A percentile compares a stretch with the other conserved stretches of the same genome.
Evolutionary conservation across 2,329 filamentous ascomycete species (phyloP).

Genomic region (Talaromyces rugulosus): DNA sequence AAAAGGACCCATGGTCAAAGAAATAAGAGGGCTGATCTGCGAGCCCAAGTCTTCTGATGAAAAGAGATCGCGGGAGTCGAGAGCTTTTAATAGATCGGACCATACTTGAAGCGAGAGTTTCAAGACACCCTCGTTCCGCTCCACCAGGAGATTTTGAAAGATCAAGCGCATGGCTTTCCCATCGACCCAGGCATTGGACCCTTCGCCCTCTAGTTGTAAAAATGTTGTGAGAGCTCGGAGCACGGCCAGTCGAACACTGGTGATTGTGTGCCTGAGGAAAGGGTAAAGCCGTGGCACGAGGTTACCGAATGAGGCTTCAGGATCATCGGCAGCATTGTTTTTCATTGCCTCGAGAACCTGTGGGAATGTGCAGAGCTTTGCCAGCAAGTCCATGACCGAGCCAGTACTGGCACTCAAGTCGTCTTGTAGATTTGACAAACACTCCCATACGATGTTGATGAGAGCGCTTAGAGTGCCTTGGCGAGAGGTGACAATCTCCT

Average conservation of each 20-base stretch:
- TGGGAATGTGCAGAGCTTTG: slow-evolving; percentile 90
- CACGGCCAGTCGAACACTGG: slow-evolving; percentile 87
- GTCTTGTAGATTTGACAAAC: slow-evolving; percentile 91
- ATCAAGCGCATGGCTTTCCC: slow-evolving; percentile 82
- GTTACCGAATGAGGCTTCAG: slow-evolving; percentile 84
- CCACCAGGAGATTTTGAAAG: slow-evolving; percentile 93
- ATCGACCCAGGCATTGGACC: slow-evolving; percentile 84
- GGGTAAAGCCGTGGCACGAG: slow-evolving; percentile 92
- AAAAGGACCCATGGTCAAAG: slow-evolving; percentile 82
- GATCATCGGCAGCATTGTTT: slow-evolving; percentile 73
- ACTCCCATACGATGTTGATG: slow-evolving; percentile 96
- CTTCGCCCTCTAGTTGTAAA: slow-evolving; percentile 74
- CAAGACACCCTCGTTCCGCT: slow-evolving; percentile 79
- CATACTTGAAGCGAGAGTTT: slow-evolving; percentile 83
- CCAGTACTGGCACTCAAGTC: slow-evolving; percentile 96
- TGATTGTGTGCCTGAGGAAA: slow-evolving; percentile 95
- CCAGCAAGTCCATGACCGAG: slow-evolving; percentile 95
- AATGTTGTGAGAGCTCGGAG: slow-evolving; percentile 91
- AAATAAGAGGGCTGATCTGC: slow-evolving; percentile 76
- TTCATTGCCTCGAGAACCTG: slow-evolving; percentile 95
- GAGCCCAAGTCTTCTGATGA: slow-evolving; percentile 65
- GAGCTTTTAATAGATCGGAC: slow-evolving; percentile 67
- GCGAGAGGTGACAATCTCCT: slow-evolving; percentile 86
- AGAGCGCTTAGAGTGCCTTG: slow-evolving; percentile 72
- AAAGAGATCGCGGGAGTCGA: slow-evolving; percentile 58